phyloP scores from a whole-genome alignment of 805 yeast species.

The Candida sakaeoensis region DNA sequence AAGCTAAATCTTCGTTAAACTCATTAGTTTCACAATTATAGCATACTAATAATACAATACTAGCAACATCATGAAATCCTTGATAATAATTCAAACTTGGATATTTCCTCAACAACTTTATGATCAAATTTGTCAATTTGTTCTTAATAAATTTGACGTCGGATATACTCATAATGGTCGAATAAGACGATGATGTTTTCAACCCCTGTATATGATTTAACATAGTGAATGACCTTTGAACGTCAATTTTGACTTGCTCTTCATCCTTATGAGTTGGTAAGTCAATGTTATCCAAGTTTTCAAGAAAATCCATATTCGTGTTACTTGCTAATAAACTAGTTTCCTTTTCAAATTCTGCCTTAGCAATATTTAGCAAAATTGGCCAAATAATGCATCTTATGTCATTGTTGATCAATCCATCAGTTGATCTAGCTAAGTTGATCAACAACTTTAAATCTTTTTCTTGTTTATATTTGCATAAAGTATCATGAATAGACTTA shows the following conservation, averaged over 20 bases:
- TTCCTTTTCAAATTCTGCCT: too few relatives aligned
- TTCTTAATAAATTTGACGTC: conserved; percentile 34
- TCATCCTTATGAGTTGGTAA: conserved; percentile 62
- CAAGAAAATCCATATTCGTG: conserved; percentile 11
- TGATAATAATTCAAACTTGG: conserved; percentile 78
- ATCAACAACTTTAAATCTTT: conserved; percentile 23
- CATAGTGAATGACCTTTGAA: conserved; percentile 61
- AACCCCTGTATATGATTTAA: conserved; percentile 27
- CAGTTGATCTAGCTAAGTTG: conserved; percentile 40
- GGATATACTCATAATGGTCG: conserved; percentile 30
- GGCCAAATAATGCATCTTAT: conserved; percentile 52
- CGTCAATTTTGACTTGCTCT: conserved; percentile 75
- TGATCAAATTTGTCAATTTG: conserved; percentile 42
- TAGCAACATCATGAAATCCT: conserved; percentile 87
- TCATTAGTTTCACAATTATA: conserved; percentile 21
- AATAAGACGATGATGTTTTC: conserved; percentile 17
- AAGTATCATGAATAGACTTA: conserved; percentile 28
- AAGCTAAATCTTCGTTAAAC: conserved; percentile 30
- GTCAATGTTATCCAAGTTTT: conserved; percentile 22
- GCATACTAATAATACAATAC: conserved; percentile 58
- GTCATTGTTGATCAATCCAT: conserved; percentile 43
- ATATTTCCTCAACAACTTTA: conserved; percentile 53
- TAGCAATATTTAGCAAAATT: conserved; percentile 35
- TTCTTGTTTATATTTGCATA: conserved; percentile 2
- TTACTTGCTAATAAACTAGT: background rate